Evolutionary conservation across 2,329 filamentous ascomycete species (phyloP).

Genomic region (Fusarium graminum): DNA sequence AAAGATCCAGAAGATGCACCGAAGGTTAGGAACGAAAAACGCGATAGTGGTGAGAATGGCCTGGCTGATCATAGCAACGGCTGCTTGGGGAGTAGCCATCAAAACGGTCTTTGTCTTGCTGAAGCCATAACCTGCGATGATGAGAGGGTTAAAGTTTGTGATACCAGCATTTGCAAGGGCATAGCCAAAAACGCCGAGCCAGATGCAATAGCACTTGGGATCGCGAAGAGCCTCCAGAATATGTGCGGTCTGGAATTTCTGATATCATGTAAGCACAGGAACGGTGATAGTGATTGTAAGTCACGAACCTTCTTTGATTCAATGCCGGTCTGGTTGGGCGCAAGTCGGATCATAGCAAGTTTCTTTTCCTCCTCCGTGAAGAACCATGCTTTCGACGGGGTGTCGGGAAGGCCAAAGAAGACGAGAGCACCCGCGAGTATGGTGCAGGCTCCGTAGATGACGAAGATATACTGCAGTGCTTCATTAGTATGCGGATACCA

Average conservation of each 20-base stretch:
- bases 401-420: conserved; percentile 13
- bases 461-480: conserved; percentile 28
- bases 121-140: conserved; percentile 68
- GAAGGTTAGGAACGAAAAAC: conserved; percentile 48
- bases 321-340: background rate
- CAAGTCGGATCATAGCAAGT: background rate
- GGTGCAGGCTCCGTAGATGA: conserved; percentile 44
- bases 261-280: no score
- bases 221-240: conserved; percentile 42
- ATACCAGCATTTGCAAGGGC: conserved; percentile 77
- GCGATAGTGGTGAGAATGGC: conserved; percentile 43
- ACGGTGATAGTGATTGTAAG: no score
- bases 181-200: conserved; percentile 63
- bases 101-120: conserved; percentile 47
- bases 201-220: conserved; percentile 47
- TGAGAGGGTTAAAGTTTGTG: conserved; percentile 71
- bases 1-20: conserved; percentile 51
- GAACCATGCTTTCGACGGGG: conserved; percentile 24
- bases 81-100: conserved; percentile 52
- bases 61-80: conserved; percentile 50
- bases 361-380: conserved; percentile 1
- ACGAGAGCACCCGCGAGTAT: background rate
- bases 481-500: background rate
- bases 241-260: conserved; percentile 39
- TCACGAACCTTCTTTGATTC: conserved; percentile 21